Percentiles rank a stretch among this genome's conserved stretches.
Evolutionary conservation across 2,329 filamentous ascomycete species (phyloP).

Genomic region (Trichoderma atrobrunneum): DNA sequence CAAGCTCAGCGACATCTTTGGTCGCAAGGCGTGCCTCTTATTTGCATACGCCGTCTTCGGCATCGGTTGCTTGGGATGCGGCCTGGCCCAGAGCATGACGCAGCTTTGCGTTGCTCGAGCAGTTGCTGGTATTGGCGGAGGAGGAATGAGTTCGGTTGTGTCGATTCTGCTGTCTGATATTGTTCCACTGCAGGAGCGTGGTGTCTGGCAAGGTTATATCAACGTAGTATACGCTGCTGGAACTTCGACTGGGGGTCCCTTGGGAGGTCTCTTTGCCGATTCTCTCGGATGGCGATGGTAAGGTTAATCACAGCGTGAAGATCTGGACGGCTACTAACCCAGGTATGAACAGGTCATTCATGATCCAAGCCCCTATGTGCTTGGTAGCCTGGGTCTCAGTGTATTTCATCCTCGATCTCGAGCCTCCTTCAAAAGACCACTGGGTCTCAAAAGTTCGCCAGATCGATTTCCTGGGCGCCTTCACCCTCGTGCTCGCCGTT

Average conservation of each 20-base stretch:
- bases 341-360: conserved; percentile 57
- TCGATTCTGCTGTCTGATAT: conserved; percentile 67
- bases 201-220: conserved; percentile 69
- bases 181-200: conserved; percentile 65
- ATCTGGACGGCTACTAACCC: background rate
- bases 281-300: conserved; percentile 73
- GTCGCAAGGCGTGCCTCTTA: conserved; percentile 63
- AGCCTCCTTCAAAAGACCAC: conserved; percentile 57
- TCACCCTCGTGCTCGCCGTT: conserved; percentile 63
- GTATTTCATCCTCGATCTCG: conserved; percentile 59
- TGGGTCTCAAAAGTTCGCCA: conserved; percentile 64
- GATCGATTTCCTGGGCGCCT: conserved; percentile 72
- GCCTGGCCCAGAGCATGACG: conserved; percentile 59
- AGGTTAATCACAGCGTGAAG: conserved; percentile 22
- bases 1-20: conserved; percentile 68
- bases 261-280: conserved; percentile 71
- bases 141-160: conserved; percentile 68
- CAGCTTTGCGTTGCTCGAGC: conserved; percentile 63
- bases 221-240: conserved; percentile 71
- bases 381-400: conserved; percentile 63
- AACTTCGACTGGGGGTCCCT: conserved; percentile 64
- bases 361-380: conserved; percentile 68
- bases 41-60: conserved; percentile 64
- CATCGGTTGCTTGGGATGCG: conserved; percentile 61
- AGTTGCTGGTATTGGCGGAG: conserved; percentile 59